Evolutionary conservation across 108 stramenopile species (phyloP).

Genomic region (Aurantiochytrium sp.): DNA sequence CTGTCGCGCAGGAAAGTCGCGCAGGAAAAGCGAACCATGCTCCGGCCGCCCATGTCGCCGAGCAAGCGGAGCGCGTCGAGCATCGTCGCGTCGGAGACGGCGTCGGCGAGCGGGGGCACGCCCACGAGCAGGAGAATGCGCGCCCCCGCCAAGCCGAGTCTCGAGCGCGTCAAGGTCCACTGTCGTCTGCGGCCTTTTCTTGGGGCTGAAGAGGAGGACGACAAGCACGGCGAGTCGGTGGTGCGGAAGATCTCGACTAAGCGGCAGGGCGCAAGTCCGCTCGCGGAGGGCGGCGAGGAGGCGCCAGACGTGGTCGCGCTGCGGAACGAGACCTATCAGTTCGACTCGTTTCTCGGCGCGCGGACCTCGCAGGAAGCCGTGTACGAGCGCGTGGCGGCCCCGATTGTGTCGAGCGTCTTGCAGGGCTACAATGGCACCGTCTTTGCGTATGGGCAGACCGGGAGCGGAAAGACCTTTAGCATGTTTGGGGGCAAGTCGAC

Average conservation of each 20-base stretch:
- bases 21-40: too few relatives aligned
- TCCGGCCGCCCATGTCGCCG: too few relatives aligned
- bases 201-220: not conserved
- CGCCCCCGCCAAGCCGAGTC: not conserved
- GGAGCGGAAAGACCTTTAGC: slow-evolving; percentile 24
- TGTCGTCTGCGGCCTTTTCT: not conserved
- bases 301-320: not conserved
- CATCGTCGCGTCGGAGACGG: too few relatives aligned
- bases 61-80: too few relatives aligned
- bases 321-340: not conserved
- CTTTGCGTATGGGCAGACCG: slow-evolving; percentile 44
- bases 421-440: slow-evolving; percentile 39
- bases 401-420: slow-evolving; percentile 23
- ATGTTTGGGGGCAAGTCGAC: not conserved
- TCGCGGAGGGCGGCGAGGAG: not conserved
- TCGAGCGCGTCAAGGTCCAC: slow-evolving; percentile 17
- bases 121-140: too few relatives aligned
- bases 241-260: not conserved
- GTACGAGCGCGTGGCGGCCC: slow-evolving; percentile 3
- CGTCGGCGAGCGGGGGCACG: too few relatives aligned
- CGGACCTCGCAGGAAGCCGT: not conserved
- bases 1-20: too few relatives aligned
- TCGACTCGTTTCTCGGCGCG: not conserved
- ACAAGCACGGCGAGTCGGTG: not conserved
- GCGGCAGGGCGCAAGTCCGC: too few relatives aligned